Evolutionary conservation across 1,139 yeast species (phyloP), one percentile per base, ranked within the genome.

Genomic region (Magnusiomyces fungicola): DNA sequence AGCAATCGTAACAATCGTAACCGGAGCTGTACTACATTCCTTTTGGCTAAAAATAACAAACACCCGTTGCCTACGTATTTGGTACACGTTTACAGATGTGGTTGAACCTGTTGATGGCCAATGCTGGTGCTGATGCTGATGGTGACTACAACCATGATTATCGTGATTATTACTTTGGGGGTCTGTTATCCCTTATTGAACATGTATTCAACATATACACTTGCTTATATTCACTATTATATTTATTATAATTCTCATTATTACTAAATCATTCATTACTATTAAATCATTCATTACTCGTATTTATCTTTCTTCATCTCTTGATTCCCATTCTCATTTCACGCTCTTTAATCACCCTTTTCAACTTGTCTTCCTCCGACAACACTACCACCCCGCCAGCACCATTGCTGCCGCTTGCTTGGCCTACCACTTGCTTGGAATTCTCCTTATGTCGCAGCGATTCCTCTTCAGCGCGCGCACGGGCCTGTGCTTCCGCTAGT

Each of bases 221-320:
- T n/a, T n/a, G n/a, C n/a, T n/a, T n/a, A n/a, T n/a, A n/a, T n/a
- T 27, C 55, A 50, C 46, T 56, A 50, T 37, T 50, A 55, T 18
- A 45, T 52, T 44, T 50, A 22, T 45, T 18, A 37, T 45, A 3
- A 56, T 33, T n/a, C n/a, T n/a, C n/a, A n/a, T n/a, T n/a, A n/a
- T n/a, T n/a, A n/a, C n/a, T n/a, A n/a, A n/a, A n/a, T 25, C 47
- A 36, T 37, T 45, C 29, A 25, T 45, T 37, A 12, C 38, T 25
- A 10, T 45, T 19, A 42, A 42, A 16, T 37, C 38, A 19, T 18
- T 36, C 24, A 18, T 45, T 24, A 21, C 47, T 21, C 42, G 47
- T 37, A 19, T 45, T 9, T 43, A 45, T 29, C 27, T 46, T 7
- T 21, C 12, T 7, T 32, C 36, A 32, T 18, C n/a, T 32, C 18